A percentile compares a stretch with the other conserved stretches of the same genome.
Conservation (phyloP, 176 grass and related monocot genomes). For the Oryza australiensis region DNA sequence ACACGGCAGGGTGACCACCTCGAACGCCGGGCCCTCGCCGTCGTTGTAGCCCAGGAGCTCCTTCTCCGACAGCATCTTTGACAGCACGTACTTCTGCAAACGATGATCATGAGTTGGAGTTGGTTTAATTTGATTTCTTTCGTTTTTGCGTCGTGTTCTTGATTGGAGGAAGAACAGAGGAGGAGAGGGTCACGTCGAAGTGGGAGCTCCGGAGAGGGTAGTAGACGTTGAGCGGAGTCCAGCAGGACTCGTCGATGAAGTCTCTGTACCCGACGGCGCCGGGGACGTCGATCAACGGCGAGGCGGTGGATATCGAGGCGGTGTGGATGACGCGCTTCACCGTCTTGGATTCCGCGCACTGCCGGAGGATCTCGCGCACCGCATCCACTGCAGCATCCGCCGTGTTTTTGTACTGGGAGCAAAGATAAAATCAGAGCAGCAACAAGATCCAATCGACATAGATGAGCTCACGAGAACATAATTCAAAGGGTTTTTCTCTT, state of each 20-base stretch:
- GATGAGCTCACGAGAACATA: neutral
- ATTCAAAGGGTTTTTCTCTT: neutral
- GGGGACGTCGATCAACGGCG: slow-evolving; percentile 41
- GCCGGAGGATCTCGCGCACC: slow-evolving; percentile 42
- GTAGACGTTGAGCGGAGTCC: slow-evolving; percentile 43
- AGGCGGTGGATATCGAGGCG: slow-evolving; percentile 46
- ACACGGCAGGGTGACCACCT: slow-evolving; percentile 64
- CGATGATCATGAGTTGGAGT: neutral
- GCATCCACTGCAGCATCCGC: slow-evolving; percentile 37
- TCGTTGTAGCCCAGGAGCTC: slow-evolving; percentile 53
- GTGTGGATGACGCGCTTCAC: slow-evolving; percentile 75
- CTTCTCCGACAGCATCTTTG: slow-evolving; percentile 55
- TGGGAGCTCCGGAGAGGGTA: slow-evolving; percentile 32
- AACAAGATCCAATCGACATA: neutral
- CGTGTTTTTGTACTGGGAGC: slow-evolving; percentile 50
- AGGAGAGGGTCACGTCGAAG: slow-evolving; percentile 33
- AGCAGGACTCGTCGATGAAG: slow-evolving; percentile 58
- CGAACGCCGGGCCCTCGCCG: slow-evolving; percentile 29
- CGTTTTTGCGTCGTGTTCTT: neutral
- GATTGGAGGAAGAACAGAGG: neutral
- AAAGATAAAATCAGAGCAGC: neutral
- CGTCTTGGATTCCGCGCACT: slow-evolving; percentile 48
- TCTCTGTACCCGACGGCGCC: slow-evolving; percentile 5
- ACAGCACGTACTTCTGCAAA: slow-evolving; percentile 46
- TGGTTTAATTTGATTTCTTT: neutral